phyloP scores from a whole-genome alignment of 1,284 basidiomycete species.

The Papiliotrema flavescens region DNA sequence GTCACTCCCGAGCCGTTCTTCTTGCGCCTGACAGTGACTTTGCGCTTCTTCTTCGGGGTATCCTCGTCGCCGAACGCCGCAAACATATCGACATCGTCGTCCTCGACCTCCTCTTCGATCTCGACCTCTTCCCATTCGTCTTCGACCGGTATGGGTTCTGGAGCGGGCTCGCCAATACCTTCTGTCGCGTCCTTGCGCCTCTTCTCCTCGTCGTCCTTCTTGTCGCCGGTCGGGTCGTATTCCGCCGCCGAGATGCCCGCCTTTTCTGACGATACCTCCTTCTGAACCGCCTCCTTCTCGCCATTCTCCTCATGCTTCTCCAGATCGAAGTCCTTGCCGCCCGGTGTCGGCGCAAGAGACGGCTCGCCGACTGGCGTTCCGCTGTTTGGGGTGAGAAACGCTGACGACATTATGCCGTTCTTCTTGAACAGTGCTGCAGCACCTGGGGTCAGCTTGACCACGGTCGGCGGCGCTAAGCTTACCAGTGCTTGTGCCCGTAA shows the following conservation, averaged over 20 bases:
- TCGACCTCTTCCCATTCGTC: conserved; percentile 57
- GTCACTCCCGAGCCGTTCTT: conserved; percentile 59
- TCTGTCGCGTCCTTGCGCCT: conserved; percentile 47
- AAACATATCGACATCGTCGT: conserved; percentile 84
- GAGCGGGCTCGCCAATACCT: conserved; percentile 37
- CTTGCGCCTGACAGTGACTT: conserved; percentile 51
- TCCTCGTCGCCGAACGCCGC: conserved; percentile 59
- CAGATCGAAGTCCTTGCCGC: conserved; percentile 42
- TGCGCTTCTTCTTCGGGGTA: conserved; percentile 56
- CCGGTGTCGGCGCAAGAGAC: conserved; percentile 31
- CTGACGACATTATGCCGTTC: conserved; percentile 27
- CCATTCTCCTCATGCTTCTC: conserved; percentile 25
- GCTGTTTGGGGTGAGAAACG: conserved; percentile 11
- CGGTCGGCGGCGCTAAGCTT: conserved; percentile 5
- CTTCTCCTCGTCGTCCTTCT: conserved; percentile 72
- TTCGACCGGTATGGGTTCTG: conserved; percentile 35
- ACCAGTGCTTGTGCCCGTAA: conserved; percentile 21
- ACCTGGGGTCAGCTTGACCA: conserved; percentile 12
- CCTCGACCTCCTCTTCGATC: conserved; percentile 57
- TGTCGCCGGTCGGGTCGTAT: conserved; percentile 83
- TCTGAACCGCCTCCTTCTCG: conserved; percentile 13
- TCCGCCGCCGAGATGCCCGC: conserved; percentile 72
- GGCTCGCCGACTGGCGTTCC: conserved; percentile 31
- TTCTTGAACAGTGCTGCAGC: conserved; percentile 34
- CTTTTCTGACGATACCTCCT: conserved; percentile 4